Evolutionary conservation across 2,329 filamentous ascomycete species (phyloP).

Genomic region (Beauveria scarabaeidicola): DNA sequence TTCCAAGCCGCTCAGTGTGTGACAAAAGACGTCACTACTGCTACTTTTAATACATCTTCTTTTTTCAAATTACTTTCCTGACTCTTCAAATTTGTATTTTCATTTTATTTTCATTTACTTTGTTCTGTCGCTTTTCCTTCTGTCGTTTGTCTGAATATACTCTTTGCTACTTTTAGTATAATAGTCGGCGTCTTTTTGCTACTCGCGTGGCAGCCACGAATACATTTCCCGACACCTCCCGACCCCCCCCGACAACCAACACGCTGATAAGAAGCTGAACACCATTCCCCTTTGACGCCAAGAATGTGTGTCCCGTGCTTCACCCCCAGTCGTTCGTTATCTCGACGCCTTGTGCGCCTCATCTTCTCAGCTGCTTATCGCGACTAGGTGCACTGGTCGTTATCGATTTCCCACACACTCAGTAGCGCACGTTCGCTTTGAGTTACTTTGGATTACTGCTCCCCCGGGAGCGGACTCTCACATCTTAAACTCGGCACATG

Average conservation of each 20-base stretch:
- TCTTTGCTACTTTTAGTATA: too few relatives aligned
- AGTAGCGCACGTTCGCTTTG: neutral
- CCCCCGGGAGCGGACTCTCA: neutral
- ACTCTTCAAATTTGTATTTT: too few relatives aligned
- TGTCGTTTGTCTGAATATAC: too few relatives aligned
- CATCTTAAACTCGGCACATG: neutral
- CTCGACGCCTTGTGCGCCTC: slow-evolving; percentile 1
- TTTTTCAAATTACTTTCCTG: too few relatives aligned
- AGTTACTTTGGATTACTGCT: neutral
- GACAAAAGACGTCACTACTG: too few relatives aligned
- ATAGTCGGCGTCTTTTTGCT: too few relatives aligned
- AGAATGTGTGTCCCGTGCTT: neutral
- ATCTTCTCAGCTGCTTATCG: slow-evolving; percentile 8
- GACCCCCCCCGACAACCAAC: slow-evolving; percentile 3
- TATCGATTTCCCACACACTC: slow-evolving; percentile 3
- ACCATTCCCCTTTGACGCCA: neutral
- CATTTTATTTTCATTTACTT: too few relatives aligned
- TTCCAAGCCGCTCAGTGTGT: neutral
- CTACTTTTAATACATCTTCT: too few relatives aligned
- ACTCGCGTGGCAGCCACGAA: neutral
- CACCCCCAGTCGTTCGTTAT: neutral
- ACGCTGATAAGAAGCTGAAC: slow-evolving; percentile 1
- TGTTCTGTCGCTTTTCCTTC: too few relatives aligned
- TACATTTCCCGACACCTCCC: neutral
- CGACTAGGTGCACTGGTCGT: neutral